Evolutionary conservation across 2,329 filamentous ascomycete species (phyloP).

Genomic region (Dothistroma pini): DNA sequence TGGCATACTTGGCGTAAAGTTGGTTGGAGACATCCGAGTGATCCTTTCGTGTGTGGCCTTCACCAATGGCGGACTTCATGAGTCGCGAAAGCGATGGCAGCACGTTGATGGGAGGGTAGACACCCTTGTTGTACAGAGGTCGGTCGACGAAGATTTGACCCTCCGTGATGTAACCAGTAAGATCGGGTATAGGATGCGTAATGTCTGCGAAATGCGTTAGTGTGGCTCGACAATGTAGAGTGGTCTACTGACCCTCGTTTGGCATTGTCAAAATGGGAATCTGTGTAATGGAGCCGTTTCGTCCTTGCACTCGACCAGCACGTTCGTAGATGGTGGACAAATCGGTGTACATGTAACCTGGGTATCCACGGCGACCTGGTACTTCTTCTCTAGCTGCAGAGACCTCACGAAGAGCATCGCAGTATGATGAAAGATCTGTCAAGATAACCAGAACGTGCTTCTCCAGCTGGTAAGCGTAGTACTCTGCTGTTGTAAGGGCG

Average conservation of each 20-base stretch:
- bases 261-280: constrained; percentile 99
- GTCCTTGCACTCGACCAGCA: constrained; percentile 92
- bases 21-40: constrained; percentile 99
- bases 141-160: constrained; percentile 98
- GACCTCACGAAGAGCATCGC: constrained; percentile 97
- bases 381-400: constrained; percentile 98
- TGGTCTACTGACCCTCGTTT: constrained; percentile 73
- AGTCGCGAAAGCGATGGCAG: constrained; percentile 95
- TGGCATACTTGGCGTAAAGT: constrained; percentile 99
- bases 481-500: constrained; percentile 95
- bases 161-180: constrained; percentile 99
- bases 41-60: constrained; percentile 93
- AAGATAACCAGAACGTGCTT: constrained; percentile 99
- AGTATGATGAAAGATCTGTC: constrained; percentile 96
- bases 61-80: constrained; percentile 99
- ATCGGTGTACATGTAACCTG: constrained; percentile 99
- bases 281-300: constrained; percentile 98
- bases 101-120: constrained; percentile 99
- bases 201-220: constrained; percentile 59
- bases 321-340: constrained; percentile 99
- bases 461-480: constrained; percentile 99
- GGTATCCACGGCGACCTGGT: constrained; percentile 97
- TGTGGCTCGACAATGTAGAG: neutral
- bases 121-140: constrained; percentile 88
- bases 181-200: constrained; percentile 96